These are phyloP conservation scores for Pseudoneurospora amorphoporcata DNA, from an alignment of 495 filamentous ascomycete genomes.

Conservation along the genomic window DNA sequence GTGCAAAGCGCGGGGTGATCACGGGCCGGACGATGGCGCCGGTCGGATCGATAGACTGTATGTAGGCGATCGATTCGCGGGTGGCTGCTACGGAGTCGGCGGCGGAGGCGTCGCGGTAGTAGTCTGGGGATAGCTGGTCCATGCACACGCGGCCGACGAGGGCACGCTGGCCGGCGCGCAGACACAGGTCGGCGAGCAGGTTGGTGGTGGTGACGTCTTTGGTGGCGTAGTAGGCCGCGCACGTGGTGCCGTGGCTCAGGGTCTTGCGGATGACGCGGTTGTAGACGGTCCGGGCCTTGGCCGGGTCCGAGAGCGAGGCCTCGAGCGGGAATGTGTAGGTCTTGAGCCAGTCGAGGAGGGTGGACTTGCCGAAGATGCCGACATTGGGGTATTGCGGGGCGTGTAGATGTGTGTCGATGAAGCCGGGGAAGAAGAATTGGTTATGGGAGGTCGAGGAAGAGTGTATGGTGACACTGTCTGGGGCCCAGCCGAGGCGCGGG, in stretches of 20 bases:
- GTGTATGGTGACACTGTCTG: conserved; percentile 29
- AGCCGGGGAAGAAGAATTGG: conserved; percentile 88
- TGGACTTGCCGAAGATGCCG: conserved; percentile 82
- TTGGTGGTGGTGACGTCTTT: conserved; percentile 74
- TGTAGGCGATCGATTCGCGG: conserved; percentile 53
- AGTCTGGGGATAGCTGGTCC: conserved; percentile 62
- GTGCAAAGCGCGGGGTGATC: conserved; percentile 85
- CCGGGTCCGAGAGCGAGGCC: conserved; percentile 47
- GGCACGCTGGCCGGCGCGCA: conserved; percentile 68
- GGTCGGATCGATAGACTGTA: conserved; percentile 53
- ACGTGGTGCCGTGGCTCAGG: conserved; percentile 82
- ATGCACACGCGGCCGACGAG: conserved; percentile 89
- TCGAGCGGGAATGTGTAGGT: conserved; percentile 96
- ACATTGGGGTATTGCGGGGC: conserved; percentile 88
- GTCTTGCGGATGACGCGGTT: conserved; percentile 63
- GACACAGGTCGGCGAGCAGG: conserved; percentile 73
- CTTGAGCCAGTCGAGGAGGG: conserved; percentile 82
- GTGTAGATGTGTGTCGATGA: conserved; percentile 93
- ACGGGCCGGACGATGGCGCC: conserved; percentile 58
- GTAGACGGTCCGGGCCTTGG: conserved; percentile 53
- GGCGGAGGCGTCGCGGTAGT: conserved; percentile 62
- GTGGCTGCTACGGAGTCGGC: conserved; percentile 47
- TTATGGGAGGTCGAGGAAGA: conserved; percentile 21
- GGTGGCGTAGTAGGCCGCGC: conserved; percentile 86
- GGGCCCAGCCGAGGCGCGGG: conserved; percentile 25